Evolutionary conservation across 75 land plant species (phyloP), one percentile per base, ranked within the genome.

Genomic region (Azolla pinnata): DNA sequence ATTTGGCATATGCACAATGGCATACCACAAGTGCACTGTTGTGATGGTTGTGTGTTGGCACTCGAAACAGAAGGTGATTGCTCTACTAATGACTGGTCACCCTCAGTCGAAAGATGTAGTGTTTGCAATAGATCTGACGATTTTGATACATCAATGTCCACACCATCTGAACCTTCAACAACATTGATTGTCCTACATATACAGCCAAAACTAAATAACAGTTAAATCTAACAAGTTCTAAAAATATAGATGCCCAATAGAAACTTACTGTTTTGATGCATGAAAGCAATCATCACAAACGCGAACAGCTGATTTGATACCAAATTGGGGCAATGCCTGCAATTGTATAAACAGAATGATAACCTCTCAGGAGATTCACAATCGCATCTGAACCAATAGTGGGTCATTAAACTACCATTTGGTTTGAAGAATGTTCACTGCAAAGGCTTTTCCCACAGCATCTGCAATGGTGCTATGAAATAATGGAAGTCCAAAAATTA

Each of bases 1-100:
- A 83, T 66, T 73, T 73, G 74, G 72, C 96, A 90, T 62, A 90
- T 90, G 72, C 96, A 90, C 34, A 90, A 76, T 33, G 96, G 96
- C 96, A 90, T 90, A 16, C 96, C 90, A 75, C 96, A 90, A 33
- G 79, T 83, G 70, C 96, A 90, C 21, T 90, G 84, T 54, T 58
- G 29, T 23, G 62, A 31, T 31, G 44, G 49, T 46, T 3, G n/a
- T n/a, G n/a, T n/a, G n/a, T n/a, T n/a, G n/a, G n/a, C n/a, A n/a
- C n/a, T n/a, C n/a, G n/a, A n/a, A n/a, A n/a, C n/a, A n/a, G n/a
- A n/a, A n/a, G n/a, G n/a, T n/a, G n/a, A n/a, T n/a, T n/a, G n/a
- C n/a, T n/a, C n/a, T n/a, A n/a, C n/a, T n/a, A n/a, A n/a, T n/a
- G n/a, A n/a, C n/a, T n/a, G n/a, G n/a, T n/a, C n/a, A n/a, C n/a